phyloP scores from a whole-genome alignment of 345 rosid genomes.

The Luvunga scandens region DNA sequence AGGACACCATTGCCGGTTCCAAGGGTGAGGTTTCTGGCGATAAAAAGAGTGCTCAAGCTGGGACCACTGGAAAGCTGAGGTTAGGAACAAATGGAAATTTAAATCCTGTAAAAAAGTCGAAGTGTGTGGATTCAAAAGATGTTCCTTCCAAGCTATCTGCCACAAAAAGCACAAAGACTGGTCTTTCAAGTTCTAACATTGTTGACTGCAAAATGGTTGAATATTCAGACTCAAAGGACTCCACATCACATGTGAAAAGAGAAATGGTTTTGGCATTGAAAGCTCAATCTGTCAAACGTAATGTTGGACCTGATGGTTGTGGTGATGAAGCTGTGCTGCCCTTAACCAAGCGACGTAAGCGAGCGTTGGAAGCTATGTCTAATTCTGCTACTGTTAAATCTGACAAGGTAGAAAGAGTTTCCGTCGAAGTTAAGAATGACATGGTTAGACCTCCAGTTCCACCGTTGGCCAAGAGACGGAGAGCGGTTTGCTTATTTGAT shows the following conservation, averaged over 20 bases:
- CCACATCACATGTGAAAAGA: slow-evolving; percentile 28
- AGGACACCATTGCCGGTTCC: slow-evolving; percentile 19
- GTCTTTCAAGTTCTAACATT: slow-evolving; percentile 29
- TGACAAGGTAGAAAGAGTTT: slow-evolving; percentile 37
- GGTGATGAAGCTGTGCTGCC: slow-evolving; percentile 62
- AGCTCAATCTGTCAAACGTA: slow-evolving; percentile 35
- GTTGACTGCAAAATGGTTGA: slow-evolving; percentile 33
- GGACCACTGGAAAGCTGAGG: slow-evolving; percentile 34
- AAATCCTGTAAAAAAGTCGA: slow-evolving; percentile 50
- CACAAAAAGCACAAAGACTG: slow-evolving; percentile 27
- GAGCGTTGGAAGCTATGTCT: slow-evolving; percentile 61
- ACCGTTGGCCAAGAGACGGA: slow-evolving; percentile 59
- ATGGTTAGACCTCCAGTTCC: slow-evolving; percentile 33
- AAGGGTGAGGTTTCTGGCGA: slow-evolving; percentile 32
- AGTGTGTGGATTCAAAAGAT: slow-evolving; percentile 36
- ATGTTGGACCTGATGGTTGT: slow-evolving; percentile 37
- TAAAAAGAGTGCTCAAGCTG: slow-evolving; percentile 43
- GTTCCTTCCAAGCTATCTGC: slow-evolving; percentile 24
- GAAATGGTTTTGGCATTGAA: slow-evolving; percentile 41
- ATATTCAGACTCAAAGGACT: slow-evolving; percentile 24
- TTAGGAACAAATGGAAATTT: slow-evolving; percentile 32
- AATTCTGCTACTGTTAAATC: slow-evolving; percentile 42
- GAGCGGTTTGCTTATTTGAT: slow-evolving; percentile 67
- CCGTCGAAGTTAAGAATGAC: slow-evolving; percentile 35
- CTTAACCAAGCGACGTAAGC: slow-evolving; percentile 50